These are phyloP conservation scores for Fusarium dlaminii DNA, from an alignment of 2,329 filamentous ascomycete genomes.

Conservation along the genomic window DNA sequence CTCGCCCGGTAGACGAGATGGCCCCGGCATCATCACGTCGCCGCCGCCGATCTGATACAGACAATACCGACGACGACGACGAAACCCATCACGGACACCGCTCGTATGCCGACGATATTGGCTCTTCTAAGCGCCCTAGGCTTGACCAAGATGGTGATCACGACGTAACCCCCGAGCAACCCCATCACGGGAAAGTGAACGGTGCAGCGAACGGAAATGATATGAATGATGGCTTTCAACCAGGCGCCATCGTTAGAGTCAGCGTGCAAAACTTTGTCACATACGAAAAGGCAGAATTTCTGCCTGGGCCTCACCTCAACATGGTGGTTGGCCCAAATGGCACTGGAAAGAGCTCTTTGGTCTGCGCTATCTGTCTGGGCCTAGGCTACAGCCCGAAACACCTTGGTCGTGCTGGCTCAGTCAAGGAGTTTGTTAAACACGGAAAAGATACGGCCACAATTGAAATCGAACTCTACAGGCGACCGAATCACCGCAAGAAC, in stretches of 20 bases:
- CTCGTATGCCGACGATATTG: slow-evolving; percentile 36
- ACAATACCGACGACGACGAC: slow-evolving; percentile 51
- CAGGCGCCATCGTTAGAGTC: slow-evolving; percentile 90
- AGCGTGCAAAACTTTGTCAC: slow-evolving; percentile 92
- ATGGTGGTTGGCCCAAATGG: slow-evolving; percentile 99
- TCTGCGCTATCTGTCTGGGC: slow-evolving; percentile 95
- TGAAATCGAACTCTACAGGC: slow-evolving; percentile 87
- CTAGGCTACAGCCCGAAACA: slow-evolving; percentile 85
- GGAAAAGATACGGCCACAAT: slow-evolving; percentile 80
- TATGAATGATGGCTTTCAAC: slow-evolving; percentile 59
- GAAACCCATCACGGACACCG: slow-evolving; percentile 30
- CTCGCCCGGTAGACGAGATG: slow-evolving; percentile 37
- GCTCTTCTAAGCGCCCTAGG: slow-evolving; percentile 51
- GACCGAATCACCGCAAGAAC: slow-evolving; percentile 69
- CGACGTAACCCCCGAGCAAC: slow-evolving; percentile 16
- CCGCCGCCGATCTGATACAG: slow-evolving; percentile 55
- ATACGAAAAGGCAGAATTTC: slow-evolving; percentile 91
- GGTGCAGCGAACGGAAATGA: slow-evolving; percentile 21
- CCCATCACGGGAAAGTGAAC: slow-evolving; percentile 18
- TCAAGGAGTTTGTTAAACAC: slow-evolving; percentile 94
- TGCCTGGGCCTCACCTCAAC: slow-evolving; percentile 90
- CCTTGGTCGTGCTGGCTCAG: slow-evolving; percentile 84
- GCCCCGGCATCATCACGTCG: slow-evolving; percentile 48
- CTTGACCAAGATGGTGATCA: slow-evolving; percentile 39
- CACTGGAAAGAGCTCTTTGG: slow-evolving; percentile 95